Conservation (phyloP, 169 alveolate genomes). For the Sarcocystis neurona region DNA sequence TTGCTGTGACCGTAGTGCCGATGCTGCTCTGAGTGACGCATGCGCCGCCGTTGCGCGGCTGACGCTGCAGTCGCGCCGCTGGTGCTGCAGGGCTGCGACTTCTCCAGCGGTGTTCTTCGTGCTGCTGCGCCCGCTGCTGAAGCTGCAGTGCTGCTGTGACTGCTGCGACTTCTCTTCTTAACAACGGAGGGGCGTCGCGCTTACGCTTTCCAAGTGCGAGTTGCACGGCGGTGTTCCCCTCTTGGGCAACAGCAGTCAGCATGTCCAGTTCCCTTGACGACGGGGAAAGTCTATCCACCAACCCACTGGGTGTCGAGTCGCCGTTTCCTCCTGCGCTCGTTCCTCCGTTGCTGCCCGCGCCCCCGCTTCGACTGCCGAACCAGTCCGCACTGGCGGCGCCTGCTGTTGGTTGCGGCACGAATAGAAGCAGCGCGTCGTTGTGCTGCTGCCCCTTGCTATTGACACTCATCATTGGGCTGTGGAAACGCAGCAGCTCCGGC, state of each 20-base stretch:
- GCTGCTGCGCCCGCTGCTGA: background rate
- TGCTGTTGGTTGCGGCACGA: background rate
- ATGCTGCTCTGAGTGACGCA: too few species aligned
- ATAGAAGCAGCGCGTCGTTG: background rate
- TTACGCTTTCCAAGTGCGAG: constrained; percentile 6
- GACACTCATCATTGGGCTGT: background rate
- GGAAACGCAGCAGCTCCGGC: constrained; percentile 66
- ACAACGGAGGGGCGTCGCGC: background rate
- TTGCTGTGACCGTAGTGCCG: too few species aligned
- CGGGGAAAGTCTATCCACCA: background rate
- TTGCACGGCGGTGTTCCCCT: background rate
- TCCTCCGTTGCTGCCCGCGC: too few species aligned
- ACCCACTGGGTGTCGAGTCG: background rate
- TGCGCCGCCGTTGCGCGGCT: too few species aligned
- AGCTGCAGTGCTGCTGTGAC: background rate
- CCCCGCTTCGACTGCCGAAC: too few species aligned
- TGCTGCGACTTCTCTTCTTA: background rate
- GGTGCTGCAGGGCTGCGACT: background rate
- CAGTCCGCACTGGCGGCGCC: too few species aligned
- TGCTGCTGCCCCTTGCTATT: background rate
- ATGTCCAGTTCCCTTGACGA: background rate
- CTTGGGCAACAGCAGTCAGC: background rate
- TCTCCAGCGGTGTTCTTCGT: background rate
- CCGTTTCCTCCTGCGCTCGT: too few species aligned
- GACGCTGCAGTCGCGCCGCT: too few species aligned